Percentiles rank a stretch among this genome's conserved stretches.
Evolutionary conservation across 2,329 filamentous ascomycete genomes (phyloP).

Genomic region (Microsporum ferrugineum): DNA sequence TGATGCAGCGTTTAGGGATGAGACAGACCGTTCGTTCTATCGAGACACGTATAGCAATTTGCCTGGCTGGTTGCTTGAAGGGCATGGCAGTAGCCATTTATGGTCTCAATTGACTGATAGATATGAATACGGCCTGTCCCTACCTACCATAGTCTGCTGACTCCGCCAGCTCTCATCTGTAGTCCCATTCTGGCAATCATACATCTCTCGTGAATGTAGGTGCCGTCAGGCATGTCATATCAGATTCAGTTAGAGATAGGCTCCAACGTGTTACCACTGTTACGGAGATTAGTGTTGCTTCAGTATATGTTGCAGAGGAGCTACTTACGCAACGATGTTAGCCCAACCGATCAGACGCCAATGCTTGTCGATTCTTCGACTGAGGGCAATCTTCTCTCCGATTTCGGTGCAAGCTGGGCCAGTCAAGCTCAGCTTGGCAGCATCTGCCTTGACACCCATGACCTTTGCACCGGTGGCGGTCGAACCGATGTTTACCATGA

Average conservation of each 20-base stretch:
- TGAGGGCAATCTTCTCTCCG: constrained; percentile 94
- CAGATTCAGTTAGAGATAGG: constrained; percentile 31
- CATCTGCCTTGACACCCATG: constrained; percentile 91
- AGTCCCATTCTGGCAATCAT: background rate
- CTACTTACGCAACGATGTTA: constrained; percentile 53
- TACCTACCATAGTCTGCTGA: background rate
- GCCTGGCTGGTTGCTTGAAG: background rate
- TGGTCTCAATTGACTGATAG: background rate
- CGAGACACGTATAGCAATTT: background rate
- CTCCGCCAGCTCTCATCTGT: background rate
- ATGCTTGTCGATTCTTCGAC: constrained; percentile 96
- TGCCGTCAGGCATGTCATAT: background rate
- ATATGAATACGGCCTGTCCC: background rate
- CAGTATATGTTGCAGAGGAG: background rate
- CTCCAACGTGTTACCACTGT: constrained; percentile 38
- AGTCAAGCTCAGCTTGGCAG: constrained; percentile 85
- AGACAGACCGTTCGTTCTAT: background rate
- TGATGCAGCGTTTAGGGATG: background rate
- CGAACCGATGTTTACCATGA: constrained; percentile 99
- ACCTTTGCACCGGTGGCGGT: constrained; percentile 97
- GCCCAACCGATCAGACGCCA: constrained; percentile 93
- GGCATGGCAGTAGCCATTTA: background rate
- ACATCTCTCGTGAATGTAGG: background rate
- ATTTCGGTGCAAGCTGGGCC: constrained; percentile 93
- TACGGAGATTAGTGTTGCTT: constrained; percentile 3